Percentiles rank a stretch among this genome's conserved stretches.
phyloP scores from a whole-genome alignment of 78 protist genomes.

The Mantamonas sphyraenae region DNA sequence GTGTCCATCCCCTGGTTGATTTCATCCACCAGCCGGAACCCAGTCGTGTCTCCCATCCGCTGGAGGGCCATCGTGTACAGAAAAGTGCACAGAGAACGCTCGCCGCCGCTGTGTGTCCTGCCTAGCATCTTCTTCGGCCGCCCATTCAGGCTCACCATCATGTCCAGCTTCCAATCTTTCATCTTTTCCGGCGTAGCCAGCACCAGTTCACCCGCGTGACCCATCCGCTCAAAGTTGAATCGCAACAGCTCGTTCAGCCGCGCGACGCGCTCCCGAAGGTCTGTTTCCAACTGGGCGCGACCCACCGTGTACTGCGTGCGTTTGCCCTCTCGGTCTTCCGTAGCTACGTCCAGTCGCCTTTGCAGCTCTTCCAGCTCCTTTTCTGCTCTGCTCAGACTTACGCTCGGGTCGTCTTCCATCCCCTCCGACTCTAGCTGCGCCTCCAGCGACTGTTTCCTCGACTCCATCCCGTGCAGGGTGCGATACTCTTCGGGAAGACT shows the following conservation, averaged over 20 bases:
- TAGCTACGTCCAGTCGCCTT: not conserved
- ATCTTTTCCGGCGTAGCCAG: no score
- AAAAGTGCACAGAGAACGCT: constrained; percentile 81
- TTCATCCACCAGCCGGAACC: constrained; percentile 90
- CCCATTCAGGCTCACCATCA: not conserved
- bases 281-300: no score
- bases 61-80: constrained; percentile 76
- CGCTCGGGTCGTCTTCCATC: no score
- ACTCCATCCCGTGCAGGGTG: no score
- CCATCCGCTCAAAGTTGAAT: not conserved
- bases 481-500: no score
- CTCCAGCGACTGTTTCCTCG: no score
- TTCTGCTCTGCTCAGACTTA: no score
- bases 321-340: not conserved
- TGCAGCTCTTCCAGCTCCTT: not conserved
- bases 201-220: not conserved
- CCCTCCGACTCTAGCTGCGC: no score
- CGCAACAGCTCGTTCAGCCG: not conserved
- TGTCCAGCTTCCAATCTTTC: not conserved
- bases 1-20: constrained; percentile 85
- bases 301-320: not conserved
- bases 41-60: constrained; percentile 49
- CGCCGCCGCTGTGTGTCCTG: constrained; percentile 44
- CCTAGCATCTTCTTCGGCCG: no score
- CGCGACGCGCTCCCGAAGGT: no score